These are phyloP conservation scores for Leishmania tropica DNA, from an alignment of 208 protist genomes.

Conservation along the genomic window DNA sequence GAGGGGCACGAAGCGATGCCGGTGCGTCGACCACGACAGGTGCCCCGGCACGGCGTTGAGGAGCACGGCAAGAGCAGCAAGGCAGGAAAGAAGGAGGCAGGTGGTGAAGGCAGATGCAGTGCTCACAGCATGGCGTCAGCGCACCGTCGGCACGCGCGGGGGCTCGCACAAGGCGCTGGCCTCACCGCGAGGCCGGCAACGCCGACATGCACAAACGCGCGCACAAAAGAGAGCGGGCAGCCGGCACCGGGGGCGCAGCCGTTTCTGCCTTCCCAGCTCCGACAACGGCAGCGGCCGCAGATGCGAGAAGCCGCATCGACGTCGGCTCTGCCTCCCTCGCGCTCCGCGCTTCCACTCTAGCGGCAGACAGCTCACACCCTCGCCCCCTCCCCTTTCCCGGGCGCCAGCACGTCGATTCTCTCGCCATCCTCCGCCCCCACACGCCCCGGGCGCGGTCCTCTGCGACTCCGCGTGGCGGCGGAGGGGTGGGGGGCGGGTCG, in stretches of 20 bases:
- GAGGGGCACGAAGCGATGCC: too few relatives aligned
- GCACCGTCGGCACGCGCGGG: not conserved
- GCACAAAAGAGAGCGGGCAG: not conserved
- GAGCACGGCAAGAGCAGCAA: not conserved
- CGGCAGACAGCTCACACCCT: not conserved
- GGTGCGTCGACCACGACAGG: not conserved
- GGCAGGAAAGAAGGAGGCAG: not conserved
- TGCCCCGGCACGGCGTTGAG: not conserved
- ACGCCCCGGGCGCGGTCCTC: not conserved
- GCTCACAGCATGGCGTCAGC: not conserved
- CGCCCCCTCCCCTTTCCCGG: not conserved
- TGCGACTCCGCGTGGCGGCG: not conserved
- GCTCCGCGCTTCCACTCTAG: too few relatives aligned
- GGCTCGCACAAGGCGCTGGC: not conserved
- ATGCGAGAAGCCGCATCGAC: not conserved
- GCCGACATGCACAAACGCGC: not conserved
- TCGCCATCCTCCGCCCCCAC: not conserved
- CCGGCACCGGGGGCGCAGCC: too few relatives aligned
- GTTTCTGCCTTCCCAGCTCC: not conserved
- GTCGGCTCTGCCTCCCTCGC: too few relatives aligned
- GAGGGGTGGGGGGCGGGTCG: too few relatives aligned
- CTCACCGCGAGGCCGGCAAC: not conserved
- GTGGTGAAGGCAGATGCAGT: not conserved
- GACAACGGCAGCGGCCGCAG: not conserved
- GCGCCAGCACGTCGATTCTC: not conserved